Evolutionary conservation across 768 basidiomycete genomes (phyloP), one percentile per base, ranked within the genome.

Genomic region (Gloeostereum incarnatum): DNA sequence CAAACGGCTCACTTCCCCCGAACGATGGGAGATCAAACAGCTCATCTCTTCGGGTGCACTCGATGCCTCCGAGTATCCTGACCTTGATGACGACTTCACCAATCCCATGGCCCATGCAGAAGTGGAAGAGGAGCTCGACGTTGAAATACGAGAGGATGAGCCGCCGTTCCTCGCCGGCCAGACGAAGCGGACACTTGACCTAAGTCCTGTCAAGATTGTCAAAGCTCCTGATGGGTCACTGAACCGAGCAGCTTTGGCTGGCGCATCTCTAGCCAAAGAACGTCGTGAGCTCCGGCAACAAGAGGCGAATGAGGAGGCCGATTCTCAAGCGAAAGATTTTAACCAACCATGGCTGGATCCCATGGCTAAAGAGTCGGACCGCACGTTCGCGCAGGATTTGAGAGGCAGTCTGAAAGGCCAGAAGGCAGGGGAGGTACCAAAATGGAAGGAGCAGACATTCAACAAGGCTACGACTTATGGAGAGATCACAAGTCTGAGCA

Each of bases 1-100:
- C 0, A 92, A 91, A 53, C 75, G 94, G 11, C 65, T 98, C 41
- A 93, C 93, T 1, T 92, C 88, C 5, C 96, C 96, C 1, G 96
- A 99, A 59, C 79, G 96, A 20, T 99, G 96, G 92, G 96, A 99
- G 65, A 93, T 99, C 60, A 97, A 98, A 59, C 96, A 98, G 56
- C 76, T 99, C 40, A 96, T 98, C 39, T 87, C 96, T 1, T 96
- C 92, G 21, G 96, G 96, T 30, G 87, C 81, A 11, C 74, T 97
- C 39, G 80, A 81, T 46, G 84, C 93, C 8, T 83, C 92, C 3
- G 96, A 98, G 56, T 94, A 93, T 51, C 92, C 91, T 2, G 88
- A 94, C 21, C 66, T 96, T 36, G 88, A 93, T 45, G 90, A 92
- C 49, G 88, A 91, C 42, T 75, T 84, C 54, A 72, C 59, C 38